Percentiles rank a stretch among this genome's conserved stretches.
These are phyloP conservation scores for Pistacia vera DNA, from an alignment of 345 rosid species.

Conservation along the genomic window DNA sequence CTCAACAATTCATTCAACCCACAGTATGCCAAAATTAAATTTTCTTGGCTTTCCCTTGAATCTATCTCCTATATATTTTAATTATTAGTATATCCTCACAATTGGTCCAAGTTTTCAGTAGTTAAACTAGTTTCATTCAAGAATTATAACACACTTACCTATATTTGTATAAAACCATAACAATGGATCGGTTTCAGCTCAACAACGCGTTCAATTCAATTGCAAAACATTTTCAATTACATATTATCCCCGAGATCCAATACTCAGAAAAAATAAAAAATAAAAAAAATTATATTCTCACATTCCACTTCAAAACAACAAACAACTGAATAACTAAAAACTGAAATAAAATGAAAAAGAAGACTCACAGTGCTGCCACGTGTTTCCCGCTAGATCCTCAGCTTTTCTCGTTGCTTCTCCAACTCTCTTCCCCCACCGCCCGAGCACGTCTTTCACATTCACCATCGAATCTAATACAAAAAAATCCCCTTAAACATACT, in stretches of 20 bases:
- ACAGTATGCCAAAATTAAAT: neutral
- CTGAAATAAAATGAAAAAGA: neutral
- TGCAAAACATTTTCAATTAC: neutral
- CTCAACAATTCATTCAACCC: neutral
- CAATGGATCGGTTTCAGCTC: neutral
- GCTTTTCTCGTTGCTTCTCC: constrained; percentile 47
- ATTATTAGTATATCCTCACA: neutral
- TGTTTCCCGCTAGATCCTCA: constrained; percentile 48
- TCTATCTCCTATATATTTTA: neutral
- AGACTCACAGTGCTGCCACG: constrained; percentile 43
- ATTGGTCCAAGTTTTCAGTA: neutral
- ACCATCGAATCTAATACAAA: constrained; percentile 53
- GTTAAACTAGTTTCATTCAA: neutral
- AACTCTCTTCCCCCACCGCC: constrained; percentile 46
- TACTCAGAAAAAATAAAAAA: too few species aligned
- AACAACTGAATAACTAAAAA: neutral
- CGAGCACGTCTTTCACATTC: constrained; percentile 39
- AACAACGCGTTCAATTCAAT: neutral
- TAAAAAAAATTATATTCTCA: neutral
- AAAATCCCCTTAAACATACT: constrained; percentile 6
- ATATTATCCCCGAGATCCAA: neutral
- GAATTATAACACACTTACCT: neutral
- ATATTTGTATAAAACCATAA: neutral
- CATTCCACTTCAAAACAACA: neutral
- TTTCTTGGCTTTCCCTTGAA: neutral